Conservation (phyloP, 2,329 filamentous ascomycete genomes). For the Trichoderma afroharzianum region DNA sequence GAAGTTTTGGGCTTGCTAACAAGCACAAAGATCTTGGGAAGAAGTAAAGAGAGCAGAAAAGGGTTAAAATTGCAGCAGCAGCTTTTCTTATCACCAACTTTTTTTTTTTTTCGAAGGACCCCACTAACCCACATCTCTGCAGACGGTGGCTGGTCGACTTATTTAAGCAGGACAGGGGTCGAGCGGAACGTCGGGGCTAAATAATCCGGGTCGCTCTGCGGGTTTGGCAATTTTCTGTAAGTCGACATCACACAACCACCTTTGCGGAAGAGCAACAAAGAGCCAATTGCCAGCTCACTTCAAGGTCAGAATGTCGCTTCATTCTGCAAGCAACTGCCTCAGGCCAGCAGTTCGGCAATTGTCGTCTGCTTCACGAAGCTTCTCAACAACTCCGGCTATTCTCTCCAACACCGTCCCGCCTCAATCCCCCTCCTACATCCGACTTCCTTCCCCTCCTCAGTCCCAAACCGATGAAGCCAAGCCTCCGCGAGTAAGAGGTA, state of each 20-base stretch:
- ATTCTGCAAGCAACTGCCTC: slow-evolving; percentile 24
- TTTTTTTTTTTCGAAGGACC: slow-evolving; percentile 18
- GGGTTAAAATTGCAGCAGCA: slow-evolving; percentile 18
- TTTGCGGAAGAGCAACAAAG: not conserved
- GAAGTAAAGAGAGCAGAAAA: slow-evolving; percentile 21
- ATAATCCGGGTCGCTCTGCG: slow-evolving; percentile 14
- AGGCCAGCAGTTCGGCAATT: slow-evolving; percentile 28
- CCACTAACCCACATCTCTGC: slow-evolving; percentile 19
- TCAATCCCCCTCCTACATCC: slow-evolving; percentile 84
- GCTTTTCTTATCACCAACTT: slow-evolving; percentile 17
- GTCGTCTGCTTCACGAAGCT: slow-evolving; percentile 27
- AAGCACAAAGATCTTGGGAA: slow-evolving; percentile 16
- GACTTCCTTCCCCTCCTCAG: slow-evolving; percentile 74
- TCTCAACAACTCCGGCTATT: slow-evolving; percentile 36
- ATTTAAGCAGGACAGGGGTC: not conserved
- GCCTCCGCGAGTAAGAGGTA: slow-evolving; percentile 61
- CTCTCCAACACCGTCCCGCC: slow-evolving; percentile 63
- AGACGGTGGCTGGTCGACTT: slow-evolving; percentile 14
- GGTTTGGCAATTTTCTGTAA: slow-evolving; percentile 18
- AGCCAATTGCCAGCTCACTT: not conserved
- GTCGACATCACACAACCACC: slow-evolving; percentile 6
- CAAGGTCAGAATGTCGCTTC: slow-evolving; percentile 28
- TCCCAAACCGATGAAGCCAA: slow-evolving; percentile 61
- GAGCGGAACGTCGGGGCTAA: not conserved
- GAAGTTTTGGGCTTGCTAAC: slow-evolving; percentile 23